Evolutionary conservation across 176 grass and related monocot genomes (phyloP).

Genomic region (Pontederia paniculata): DNA sequence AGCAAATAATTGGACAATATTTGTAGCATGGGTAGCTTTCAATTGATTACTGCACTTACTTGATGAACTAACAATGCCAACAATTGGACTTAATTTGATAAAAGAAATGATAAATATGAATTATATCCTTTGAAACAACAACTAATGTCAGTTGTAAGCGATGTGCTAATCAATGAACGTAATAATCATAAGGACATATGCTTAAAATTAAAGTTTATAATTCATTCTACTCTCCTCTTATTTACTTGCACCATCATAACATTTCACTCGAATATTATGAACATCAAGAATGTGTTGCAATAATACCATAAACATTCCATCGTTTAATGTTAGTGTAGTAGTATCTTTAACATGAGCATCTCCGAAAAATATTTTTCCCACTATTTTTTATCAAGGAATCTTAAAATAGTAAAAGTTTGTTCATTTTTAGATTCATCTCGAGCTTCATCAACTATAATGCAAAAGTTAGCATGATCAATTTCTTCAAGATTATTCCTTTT

Average conservation of each 20-base stretch:
- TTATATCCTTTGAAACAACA: neutral
- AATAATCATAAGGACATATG: neutral
- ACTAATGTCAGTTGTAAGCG: neutral
- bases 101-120: neutral
- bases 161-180: neutral
- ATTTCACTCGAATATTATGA: neutral
- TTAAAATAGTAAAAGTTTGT: conserved; percentile 12
- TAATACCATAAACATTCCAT: neutral
- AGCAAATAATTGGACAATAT: neutral
- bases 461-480: conserved; percentile 16
- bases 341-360: conserved; percentile 6
- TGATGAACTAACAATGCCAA: neutral
- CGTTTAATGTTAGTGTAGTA: conserved; percentile 4
- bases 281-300: neutral
- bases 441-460: too few species aligned
- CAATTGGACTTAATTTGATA: neutral
- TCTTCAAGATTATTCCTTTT: conserved; percentile 15
- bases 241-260: too few species aligned
- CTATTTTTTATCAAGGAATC: conserved; percentile 6
- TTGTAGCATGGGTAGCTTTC: neutral
- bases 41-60: neutral
- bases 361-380: conserved; percentile 8
- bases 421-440: conserved; percentile 19
- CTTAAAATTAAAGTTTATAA: too few species aligned
- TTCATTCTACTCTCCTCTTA: too few species aligned